Evolutionary conservation across 2,329 filamentous ascomycete species (phyloP), one percentile per base, ranked within the genome.

Genomic region (Arthrinium phaeospermum): DNA sequence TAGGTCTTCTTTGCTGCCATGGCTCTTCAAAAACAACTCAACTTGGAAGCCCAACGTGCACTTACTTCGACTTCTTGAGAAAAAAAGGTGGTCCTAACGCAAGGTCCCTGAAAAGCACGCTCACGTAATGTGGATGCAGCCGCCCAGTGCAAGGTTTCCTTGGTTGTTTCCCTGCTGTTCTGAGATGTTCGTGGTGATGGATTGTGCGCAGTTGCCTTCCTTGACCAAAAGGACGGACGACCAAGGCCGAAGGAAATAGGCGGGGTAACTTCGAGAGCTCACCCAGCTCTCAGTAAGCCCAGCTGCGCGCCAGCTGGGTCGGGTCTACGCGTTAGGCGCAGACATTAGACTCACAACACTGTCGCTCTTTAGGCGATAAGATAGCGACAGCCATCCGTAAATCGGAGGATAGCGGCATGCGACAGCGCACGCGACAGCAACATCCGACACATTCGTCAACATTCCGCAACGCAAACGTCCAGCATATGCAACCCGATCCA

Each of bases 111-210:
- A 41, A 41, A 22, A 22, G 34, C 34, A 64, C 30, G 34, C 34
- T 64, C 57, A 64, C 34, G 57, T 64, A 64, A 64, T 57, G 34
- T 37, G 57, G 34, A 41, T 64, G 57, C 57, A 64, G 34, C 57
- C 34, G 57, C 14, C 30, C 57, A 41, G 57, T n/a, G 57, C 57
- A 64, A 64, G 57, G 57, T 64, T 64, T 41, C 57, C 30, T 41
- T 37, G 57, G 34, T 41, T 24, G 19, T 37, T 3, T 64, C 34
- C 14, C 44, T 45, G 77, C 81, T 83, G 83, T 85, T 81, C 83
- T 85, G 83, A 85, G 82, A 84, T 83, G 80, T 85, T 81, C 82
- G 81, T 82, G 79, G 81, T 81, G 81, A 80, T 82, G 78, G 78
- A 74, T 75, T 79, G 73, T 80, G 73, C 79, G 41, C 44, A 46